phyloP scores from a whole-genome alignment of 2,329 filamentous ascomycete species.

The Fusarium sp. region DNA sequence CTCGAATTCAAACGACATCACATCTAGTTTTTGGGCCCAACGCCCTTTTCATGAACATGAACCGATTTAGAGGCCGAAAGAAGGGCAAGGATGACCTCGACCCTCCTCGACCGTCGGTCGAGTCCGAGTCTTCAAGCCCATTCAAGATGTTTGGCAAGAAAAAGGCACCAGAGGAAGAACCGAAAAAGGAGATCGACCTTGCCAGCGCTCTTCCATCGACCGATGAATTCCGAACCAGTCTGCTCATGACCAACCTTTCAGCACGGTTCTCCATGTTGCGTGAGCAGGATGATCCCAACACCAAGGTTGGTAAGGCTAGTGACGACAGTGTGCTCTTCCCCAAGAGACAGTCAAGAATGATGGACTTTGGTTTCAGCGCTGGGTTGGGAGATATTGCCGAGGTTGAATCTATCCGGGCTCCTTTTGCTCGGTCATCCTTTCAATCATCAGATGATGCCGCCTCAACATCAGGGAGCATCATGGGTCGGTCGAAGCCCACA shows the following conservation, averaged over 20 bases:
- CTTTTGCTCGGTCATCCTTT: constrained; percentile 73
- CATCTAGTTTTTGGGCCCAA: background rate
- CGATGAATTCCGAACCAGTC: constrained; percentile 94
- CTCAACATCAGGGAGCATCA: constrained; percentile 74
- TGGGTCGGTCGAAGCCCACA: constrained; percentile 82
- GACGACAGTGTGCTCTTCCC: constrained; percentile 92
- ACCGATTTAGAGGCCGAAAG: constrained; percentile 80
- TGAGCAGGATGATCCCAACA: constrained; percentile 92
- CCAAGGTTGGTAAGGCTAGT: constrained; percentile 90
- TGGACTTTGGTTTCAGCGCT: constrained; percentile 72
- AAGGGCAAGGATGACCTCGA: constrained; percentile 69
- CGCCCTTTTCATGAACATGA: constrained; percentile 73
- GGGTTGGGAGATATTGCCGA: constrained; percentile 87
- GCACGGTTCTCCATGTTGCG: constrained; percentile 96
- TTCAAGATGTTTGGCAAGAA: constrained; percentile 68
- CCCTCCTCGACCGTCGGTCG: constrained; percentile 60
- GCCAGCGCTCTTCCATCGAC: constrained; percentile 78
- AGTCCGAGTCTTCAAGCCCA: constrained; percentile 63
- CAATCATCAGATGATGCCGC: constrained; percentile 78
- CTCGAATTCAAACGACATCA: constrained; percentile 4
- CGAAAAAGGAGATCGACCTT: constrained; percentile 77
- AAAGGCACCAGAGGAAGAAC: constrained; percentile 65
- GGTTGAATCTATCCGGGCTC: constrained; percentile 80
- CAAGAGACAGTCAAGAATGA: constrained; percentile 80
- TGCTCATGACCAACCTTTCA: constrained; percentile 94